Base-by-base conservation (phyloP, 768 basidiomycete genomes). In the Hericium coralloides region DNA sequence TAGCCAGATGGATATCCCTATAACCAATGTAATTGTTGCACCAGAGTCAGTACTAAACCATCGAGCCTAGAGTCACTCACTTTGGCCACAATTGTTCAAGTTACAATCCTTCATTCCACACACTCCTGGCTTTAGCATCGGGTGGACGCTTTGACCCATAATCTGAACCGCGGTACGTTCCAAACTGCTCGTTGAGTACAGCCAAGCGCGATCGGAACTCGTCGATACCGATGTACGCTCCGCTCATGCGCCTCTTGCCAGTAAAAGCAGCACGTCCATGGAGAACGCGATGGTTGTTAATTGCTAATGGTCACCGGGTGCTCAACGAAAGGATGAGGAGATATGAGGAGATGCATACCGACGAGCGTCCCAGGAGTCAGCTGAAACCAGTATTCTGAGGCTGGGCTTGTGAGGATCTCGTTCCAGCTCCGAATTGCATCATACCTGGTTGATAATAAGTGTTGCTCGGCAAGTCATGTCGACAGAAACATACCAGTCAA, bases 191-290 rank as follows among this genome's bases (percentile, higher is more conserved):
- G 37, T 67, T 71, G 7, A 91, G 73, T 12, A 88, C 85, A 2
- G 79, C 76, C 12, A 95, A 73, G 62, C 85, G 85, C 0, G 92
- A 94, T 39, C 79, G 78, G 68, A 86, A 98, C 67, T 99, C 97
- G 68, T 99, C 95, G 12, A 81, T 75, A 0, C 91, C 90, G 57
- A 98, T 81, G 68, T 99, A 99, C 0, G 95, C 97, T 2, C 95
- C 95, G 65, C 95, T 98, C 84, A 99, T 92, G 1, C 90, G 80
- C 3, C 95, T 82, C 68, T 82, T 82, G 12, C 95, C 95, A 12
- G 81, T 78, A 67, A 97, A 98, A 1, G 85, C 81, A 0, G 93
- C 92, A n/a, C 95, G 85, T 12, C 95, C 95, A 63, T 98, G 95
- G 51, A 98, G 74, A 12, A 98, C 91, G 20, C 95, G 82, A 70